A percentile compares a stretch with the other conserved stretches of the same genome.
phyloP scores from a whole-genome alignment of 306 rosid genomes.

The Lagenaria siceraria region DNA sequence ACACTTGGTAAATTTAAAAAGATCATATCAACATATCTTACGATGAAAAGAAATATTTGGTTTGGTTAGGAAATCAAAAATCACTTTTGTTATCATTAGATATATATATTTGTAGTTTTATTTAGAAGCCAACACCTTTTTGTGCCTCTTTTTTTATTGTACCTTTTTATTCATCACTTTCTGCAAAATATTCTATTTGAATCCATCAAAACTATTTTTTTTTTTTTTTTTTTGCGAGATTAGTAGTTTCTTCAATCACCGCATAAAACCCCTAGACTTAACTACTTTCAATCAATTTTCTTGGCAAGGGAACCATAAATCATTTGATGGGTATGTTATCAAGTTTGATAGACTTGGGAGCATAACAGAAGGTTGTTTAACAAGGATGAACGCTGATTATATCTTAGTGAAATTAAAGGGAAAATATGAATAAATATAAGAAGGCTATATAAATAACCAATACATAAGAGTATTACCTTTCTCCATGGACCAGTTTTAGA shows the following conservation, averaged over 20 bases:
- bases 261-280: neutral
- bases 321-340: neutral
- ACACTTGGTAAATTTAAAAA: neutral
- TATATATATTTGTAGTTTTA: too few species aligned
- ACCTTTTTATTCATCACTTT: neutral
- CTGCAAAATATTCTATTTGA: neutral
- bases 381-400: neutral
- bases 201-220: neutral
- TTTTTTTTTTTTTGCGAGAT: neutral
- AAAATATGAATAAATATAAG: neutral
- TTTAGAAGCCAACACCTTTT: neutral
- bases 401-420: neutral
- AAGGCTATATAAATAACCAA: neutral
- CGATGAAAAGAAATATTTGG: neutral
- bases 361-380: neutral
- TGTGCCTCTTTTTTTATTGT: neutral
- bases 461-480: constrained; percentile 37
- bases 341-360: neutral
- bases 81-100: neutral
- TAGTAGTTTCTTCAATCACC: neutral
- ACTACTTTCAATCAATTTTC: neutral
- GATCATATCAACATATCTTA: neutral
- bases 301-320: neutral
- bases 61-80: neutral
- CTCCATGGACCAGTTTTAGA: constrained; percentile 89